phyloP scores from a whole-genome alignment of 2,329 filamentous ascomycete species.

The Verticillium nonalfalfae region DNA sequence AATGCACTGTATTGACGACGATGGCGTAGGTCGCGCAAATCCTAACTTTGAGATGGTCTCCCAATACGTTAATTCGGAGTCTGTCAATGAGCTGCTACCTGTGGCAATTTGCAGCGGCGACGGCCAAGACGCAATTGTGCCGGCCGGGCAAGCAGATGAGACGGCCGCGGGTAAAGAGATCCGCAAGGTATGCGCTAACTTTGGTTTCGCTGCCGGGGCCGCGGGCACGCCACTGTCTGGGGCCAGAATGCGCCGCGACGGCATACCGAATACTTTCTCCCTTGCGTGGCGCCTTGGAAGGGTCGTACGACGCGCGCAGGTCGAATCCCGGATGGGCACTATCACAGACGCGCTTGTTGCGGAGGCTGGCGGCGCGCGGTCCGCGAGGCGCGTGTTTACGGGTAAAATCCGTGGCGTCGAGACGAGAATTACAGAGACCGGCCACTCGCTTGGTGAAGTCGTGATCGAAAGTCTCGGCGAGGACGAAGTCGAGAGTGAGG shows the following conservation, averaged over 20 bases:
- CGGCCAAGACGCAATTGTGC: constrained; percentile 14
- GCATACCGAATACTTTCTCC: constrained; percentile 27
- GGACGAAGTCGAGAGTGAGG: constrained; percentile 22
- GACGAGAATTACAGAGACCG: constrained; percentile 37
- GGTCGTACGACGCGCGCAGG: constrained; percentile 36
- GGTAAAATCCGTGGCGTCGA: constrained; percentile 19
- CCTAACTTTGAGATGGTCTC: constrained; percentile 20
- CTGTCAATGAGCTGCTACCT: constrained; percentile 17
- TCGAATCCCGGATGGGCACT: constrained; percentile 32
- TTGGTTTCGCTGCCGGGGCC: constrained; percentile 27
- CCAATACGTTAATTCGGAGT: constrained; percentile 20
- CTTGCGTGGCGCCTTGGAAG: constrained; percentile 41
- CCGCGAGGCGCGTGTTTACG: constrained; percentile 16
- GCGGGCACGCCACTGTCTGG: constrained; percentile 23
- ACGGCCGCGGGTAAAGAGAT: constrained; percentile 14
- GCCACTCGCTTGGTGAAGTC: constrained; percentile 32
- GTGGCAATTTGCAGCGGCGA: constrained; percentile 16
- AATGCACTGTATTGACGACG: neutral
- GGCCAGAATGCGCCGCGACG: constrained; percentile 22
- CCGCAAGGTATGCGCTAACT: constrained; percentile 18
- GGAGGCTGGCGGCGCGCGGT: constrained; percentile 26
- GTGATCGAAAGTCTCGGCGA: constrained; percentile 30
- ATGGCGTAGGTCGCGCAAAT: constrained; percentile 15
- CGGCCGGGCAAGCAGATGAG: constrained; percentile 12
- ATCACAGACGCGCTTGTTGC: constrained; percentile 28